Evolutionary conservation across 192 early-diverging fungal genomes (phyloP), one percentile per base, ranked within the genome.

Genomic region (Coemansia erecta): DNA sequence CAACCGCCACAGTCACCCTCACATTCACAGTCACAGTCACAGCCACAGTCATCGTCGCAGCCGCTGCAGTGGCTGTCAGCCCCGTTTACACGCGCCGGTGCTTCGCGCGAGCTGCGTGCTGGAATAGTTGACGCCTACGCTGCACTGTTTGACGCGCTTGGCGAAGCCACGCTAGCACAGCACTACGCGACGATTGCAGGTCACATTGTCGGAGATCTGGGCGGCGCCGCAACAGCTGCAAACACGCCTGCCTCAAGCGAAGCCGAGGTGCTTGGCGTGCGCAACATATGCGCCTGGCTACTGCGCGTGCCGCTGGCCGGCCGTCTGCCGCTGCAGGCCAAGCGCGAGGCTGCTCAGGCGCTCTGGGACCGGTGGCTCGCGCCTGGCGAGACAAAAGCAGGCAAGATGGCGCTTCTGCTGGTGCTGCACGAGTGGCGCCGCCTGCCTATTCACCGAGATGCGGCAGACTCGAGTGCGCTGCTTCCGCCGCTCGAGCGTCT

Each of bases 71-170:
- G 90, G 53, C 80, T 98, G 8, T 85, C 85, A 0, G 53, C 40
- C 3, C 65, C 82, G 3, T 93, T 90, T 64, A 72, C 76, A 33
- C 82, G 84, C 12, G 56, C 82, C 9, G 84, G 85, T 21, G 70
- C 85, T 0, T 82, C 90, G 1, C 80, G 85, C 11, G 92, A 95
- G 37, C 75, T 85, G 12, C 84, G 89, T 0, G 81, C 90, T 0
- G 94, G 90, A 13, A 80, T 96, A 1, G 68, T 92, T 12, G 90
- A 95, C 61, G 80, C 86, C 6, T 95, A 94, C 73, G 84, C 88
- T 0, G 77, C 84, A 1, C 59, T 94, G 2, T 86, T 93, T 45
- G 73, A 84, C 31, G 71, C 85, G 60, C 78, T 93, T 4, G 94
- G 93, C 15, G 66, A 85, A 2, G 64, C 68, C 3, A 85, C 86